Conservation (phyloP, 1,284 basidiomycete species). For the Apiotrichum brassicae region DNA sequence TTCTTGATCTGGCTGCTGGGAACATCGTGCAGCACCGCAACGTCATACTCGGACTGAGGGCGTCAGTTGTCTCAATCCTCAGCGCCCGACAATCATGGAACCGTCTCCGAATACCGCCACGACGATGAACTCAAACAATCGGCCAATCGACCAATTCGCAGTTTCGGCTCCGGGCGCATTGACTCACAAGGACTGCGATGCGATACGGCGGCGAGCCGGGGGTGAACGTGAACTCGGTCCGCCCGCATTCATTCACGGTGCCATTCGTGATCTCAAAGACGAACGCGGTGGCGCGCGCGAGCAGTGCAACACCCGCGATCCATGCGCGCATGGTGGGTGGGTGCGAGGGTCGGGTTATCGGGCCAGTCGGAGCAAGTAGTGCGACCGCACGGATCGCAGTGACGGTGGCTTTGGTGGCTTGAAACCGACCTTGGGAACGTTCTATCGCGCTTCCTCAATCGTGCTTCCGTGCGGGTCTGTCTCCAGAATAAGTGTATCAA, state of each 20-base stretch:
- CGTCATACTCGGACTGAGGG: constrained; percentile 36
- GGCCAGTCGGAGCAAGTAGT: constrained; percentile 46
- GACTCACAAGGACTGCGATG: constrained; percentile 32
- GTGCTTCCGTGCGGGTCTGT: no score
- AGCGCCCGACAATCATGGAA: no score
- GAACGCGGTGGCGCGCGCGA: constrained; percentile 10
- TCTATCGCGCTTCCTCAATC: no score
- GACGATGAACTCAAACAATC: no score
- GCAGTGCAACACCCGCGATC: neutral
- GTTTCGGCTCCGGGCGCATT: no score
- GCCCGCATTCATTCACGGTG: constrained; percentile 24
- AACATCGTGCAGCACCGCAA: constrained; percentile 13
- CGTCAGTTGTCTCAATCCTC: no score
- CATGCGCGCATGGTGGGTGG: neutral
- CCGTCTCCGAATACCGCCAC: no score
- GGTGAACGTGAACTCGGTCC: constrained; percentile 22
- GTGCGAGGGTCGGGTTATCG: neutral
- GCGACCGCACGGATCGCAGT: no score
- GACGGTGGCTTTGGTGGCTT: no score
- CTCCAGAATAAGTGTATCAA: no score
- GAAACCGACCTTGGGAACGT: no score
- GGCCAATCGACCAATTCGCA: no score
- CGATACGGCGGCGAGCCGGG: constrained; percentile 30
- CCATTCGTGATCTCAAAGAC: constrained; percentile 22
- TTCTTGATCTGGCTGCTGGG: constrained; percentile 18